Evolutionary conservation across 805 yeast genomes (phyloP).

Genomic region (Priceomyces melissophilus): DNA sequence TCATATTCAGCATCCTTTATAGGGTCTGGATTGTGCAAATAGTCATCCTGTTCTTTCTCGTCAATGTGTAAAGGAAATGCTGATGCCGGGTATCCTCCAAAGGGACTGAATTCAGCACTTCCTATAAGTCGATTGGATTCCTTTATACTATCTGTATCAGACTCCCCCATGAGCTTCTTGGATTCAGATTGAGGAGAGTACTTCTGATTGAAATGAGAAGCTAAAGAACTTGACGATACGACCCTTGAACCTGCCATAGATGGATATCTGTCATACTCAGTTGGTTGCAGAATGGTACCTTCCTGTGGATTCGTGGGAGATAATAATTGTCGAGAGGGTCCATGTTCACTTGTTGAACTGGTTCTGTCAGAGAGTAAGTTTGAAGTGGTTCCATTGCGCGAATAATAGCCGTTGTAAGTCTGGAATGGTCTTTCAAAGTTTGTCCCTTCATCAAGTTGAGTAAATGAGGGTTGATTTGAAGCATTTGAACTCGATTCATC

Average conservation of each 20-base stretch:
- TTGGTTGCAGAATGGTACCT: constrained; percentile 38
- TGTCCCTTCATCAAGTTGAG: constrained; percentile 8
- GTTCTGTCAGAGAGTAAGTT: constrained; percentile 9
- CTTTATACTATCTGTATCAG: constrained; percentile 16
- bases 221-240: constrained; percentile 46
- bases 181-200: constrained; percentile 1
- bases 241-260: constrained; percentile 56
- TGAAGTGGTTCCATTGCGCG: constrained; percentile 33
- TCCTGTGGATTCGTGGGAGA: constrained; percentile 5
- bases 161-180: not conserved
- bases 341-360: constrained; percentile 9
- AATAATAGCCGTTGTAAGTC: constrained; percentile 40
- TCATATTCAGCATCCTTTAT: constrained; percentile 85
- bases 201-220: constrained; percentile 14
- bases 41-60: constrained; percentile 94
- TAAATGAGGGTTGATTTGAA: constrained; percentile 6
- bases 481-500: constrained; percentile 7
- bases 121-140: constrained; percentile 35
- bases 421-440: constrained; percentile 11
- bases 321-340: not conserved
- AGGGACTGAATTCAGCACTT: constrained; percentile 73
- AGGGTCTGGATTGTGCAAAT: constrained; percentile 94
- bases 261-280: constrained; percentile 69
- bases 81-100: constrained; percentile 97
- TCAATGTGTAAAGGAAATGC: constrained; percentile 88